Evolutionary conservation across 768 basidiomycete genomes (phyloP).

Genomic region (Crepidotus variabilis): DNA sequence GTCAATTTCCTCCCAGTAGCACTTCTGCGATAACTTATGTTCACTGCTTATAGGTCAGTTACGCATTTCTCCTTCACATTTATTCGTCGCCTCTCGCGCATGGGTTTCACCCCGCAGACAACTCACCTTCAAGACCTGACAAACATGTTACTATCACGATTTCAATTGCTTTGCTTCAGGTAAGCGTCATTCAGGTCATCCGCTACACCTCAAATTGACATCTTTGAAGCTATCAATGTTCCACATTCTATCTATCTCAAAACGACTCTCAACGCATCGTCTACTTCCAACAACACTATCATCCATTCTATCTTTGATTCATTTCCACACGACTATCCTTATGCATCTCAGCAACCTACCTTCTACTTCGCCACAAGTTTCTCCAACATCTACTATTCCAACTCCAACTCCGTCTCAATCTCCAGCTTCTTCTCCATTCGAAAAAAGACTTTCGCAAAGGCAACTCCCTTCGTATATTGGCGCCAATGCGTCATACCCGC

Average conservation of each 20-base stretch:
- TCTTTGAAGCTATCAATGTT: conserved; percentile 50
- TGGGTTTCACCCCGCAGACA: conserved; percentile 32
- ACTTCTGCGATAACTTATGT: conserved; percentile 5
- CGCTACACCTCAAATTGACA: background rate
- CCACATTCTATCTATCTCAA: conserved; percentile 63
- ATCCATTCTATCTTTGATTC: conserved; percentile 54
- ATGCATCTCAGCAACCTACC: conserved; percentile 5
- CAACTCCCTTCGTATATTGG: background rate
- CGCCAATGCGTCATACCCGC: conserved; percentile 43
- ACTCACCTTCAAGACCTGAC: conserved; percentile 61
- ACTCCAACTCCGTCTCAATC: conserved; percentile 7
- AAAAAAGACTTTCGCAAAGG: background rate
- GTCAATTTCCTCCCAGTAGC: conserved; percentile 19
- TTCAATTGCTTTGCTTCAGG: conserved; percentile 70
- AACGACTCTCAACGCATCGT: conserved; percentile 62
- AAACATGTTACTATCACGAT: conserved; percentile 72
- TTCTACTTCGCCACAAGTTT: background rate
- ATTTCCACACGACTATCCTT: conserved; percentile 37
- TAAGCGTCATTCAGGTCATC: conserved; percentile 20
- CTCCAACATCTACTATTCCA: conserved; percentile 11
- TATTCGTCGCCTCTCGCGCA: conserved; percentile 68
- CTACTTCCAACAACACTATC: conserved; percentile 65
- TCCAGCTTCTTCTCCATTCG: background rate
- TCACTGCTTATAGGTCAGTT: conserved; percentile 51
- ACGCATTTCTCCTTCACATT: conserved; percentile 71